Conservation (phyloP, 2,329 filamentous ascomycete species). For the Clathrospora elynae region DNA sequence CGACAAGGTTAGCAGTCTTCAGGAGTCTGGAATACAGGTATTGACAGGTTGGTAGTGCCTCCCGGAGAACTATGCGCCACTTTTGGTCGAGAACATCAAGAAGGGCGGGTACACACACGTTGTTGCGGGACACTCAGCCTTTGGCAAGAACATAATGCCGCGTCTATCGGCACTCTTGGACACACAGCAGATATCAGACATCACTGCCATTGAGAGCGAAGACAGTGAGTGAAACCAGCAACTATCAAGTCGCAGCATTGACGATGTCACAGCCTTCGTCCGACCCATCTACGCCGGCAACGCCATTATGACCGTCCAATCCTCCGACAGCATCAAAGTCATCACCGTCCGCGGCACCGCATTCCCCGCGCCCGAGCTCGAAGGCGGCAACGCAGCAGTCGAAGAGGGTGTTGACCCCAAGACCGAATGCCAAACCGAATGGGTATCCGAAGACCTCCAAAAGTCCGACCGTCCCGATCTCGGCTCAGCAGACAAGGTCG, state of each 20-base stretch:
- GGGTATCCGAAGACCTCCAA: conserved; percentile 90
- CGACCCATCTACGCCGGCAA: conserved; percentile 98
- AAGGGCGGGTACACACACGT: conserved; percentile 93
- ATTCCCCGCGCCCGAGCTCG: conserved; percentile 75
- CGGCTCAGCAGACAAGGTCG: conserved; percentile 83
- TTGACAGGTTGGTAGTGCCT: conserved; percentile 62
- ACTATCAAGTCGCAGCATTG: background rate
- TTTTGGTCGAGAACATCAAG: conserved; percentile 95
- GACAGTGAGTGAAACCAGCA: conserved; percentile 65
- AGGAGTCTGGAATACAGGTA: background rate
- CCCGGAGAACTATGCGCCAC: conserved; percentile 90
- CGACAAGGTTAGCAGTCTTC: conserved; percentile 69
- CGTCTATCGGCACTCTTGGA: conserved; percentile 90
- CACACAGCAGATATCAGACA: conserved; percentile 90
- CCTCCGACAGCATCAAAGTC: conserved; percentile 80
- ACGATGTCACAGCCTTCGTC: conserved; percentile 68
- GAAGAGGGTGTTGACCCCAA: conserved; percentile 87
- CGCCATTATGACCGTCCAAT: conserved; percentile 94
- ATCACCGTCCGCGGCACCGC: conserved; percentile 93
- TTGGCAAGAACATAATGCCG: conserved; percentile 93
- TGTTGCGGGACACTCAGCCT: conserved; percentile 87
- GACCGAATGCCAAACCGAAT: conserved; percentile 73
- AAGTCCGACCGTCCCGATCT: conserved; percentile 95
- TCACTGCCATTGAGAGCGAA: conserved; percentile 83
- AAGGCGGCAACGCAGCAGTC: conserved; percentile 74